These are phyloP conservation scores for Quercus engelmannii DNA, from an alignment of 306 rosid species.

Conservation along the genomic window DNA sequence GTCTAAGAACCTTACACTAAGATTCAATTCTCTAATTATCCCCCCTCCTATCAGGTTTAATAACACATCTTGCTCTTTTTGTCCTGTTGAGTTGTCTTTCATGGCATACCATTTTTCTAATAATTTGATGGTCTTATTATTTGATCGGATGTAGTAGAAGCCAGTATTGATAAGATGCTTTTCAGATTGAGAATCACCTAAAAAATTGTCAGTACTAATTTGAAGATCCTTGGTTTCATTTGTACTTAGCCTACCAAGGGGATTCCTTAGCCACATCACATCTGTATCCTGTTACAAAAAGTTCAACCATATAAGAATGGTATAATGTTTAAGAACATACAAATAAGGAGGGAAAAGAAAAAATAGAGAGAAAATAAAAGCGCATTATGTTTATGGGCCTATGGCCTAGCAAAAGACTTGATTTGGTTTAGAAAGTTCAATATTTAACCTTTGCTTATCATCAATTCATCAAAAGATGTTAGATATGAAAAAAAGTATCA, in stretches of 20 bases:
- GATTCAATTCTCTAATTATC: constrained; percentile 31
- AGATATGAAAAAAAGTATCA: no score
- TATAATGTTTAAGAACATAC: no score
- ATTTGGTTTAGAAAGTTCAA: no score
- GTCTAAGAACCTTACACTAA: constrained; percentile 62
- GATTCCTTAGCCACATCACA: constrained; percentile 84
- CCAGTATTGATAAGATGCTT: constrained; percentile 62
- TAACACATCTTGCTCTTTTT: constrained; percentile 80
- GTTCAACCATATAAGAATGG: background rate
- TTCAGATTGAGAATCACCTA: constrained; percentile 46
- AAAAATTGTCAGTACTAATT: constrained; percentile 51
- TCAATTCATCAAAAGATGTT: no score
- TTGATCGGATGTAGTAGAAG: constrained; percentile 59
- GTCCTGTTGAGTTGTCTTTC: constrained; percentile 51
- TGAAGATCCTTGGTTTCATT: constrained; percentile 59
- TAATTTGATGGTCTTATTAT: constrained; percentile 57
- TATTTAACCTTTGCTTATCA: no score
- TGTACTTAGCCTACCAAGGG: constrained; percentile 49
- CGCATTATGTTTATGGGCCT: no score
- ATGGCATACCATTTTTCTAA: constrained; percentile 60
- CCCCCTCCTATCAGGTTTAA: constrained; percentile 30
- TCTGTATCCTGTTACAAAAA: constrained; percentile 58
- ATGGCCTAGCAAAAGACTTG: no score
- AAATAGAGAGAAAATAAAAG: background rate
- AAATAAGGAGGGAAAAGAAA: background rate